phyloP scores from a whole-genome alignment of 192 early-diverging fungal genomes.

The Umbelopsis sp. region DNA sequence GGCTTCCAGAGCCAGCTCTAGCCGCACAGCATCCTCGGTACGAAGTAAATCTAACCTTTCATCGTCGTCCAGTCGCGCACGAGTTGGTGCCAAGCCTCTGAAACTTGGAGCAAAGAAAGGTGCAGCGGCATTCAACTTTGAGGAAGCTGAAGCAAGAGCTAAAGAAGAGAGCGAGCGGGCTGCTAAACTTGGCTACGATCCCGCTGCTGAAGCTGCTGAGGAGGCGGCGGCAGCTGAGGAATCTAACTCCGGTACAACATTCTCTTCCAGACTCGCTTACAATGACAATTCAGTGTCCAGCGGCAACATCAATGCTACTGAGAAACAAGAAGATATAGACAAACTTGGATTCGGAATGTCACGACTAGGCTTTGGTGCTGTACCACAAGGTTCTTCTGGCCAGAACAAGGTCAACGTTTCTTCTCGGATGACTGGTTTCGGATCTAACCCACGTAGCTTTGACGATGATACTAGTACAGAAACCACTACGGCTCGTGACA shows the following conservation, averaged over 20 bases:
- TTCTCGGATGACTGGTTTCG: constrained; percentile 7
- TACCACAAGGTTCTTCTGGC: constrained; percentile 8
- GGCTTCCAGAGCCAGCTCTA: constrained; percentile 9
- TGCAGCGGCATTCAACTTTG: constrained; percentile 77
- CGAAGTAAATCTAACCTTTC: constrained; percentile 28
- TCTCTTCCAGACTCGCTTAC: constrained; percentile 28
- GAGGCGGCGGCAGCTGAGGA: not conserved
- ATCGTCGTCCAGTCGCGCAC: constrained; percentile 44
- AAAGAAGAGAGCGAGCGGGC: constrained; percentile 63
- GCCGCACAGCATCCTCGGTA: constrained; percentile 23
- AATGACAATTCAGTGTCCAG: constrained; percentile 17
- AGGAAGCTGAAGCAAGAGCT: constrained; percentile 86
- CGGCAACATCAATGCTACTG: not conserved
- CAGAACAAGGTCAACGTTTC: constrained; percentile 1
- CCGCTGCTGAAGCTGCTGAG: constrained; percentile 5
- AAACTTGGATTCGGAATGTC: constrained; percentile 45
- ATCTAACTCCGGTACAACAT: not conserved
- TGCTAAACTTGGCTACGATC: constrained; percentile 17
- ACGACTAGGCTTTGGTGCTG: constrained; percentile 55
- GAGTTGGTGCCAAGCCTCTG: constrained; percentile 81
- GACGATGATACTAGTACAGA: constrained; percentile 31
- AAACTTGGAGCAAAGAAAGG: constrained; percentile 91
- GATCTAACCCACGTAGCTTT: constrained; percentile 31
- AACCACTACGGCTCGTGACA: constrained; percentile 63
- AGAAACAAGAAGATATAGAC: constrained; percentile 26